Evolutionary conservation across 164 flowering plant species (phyloP), one percentile per base, ranked within the genome.

Genomic region (Echeveria elegans): DNA sequence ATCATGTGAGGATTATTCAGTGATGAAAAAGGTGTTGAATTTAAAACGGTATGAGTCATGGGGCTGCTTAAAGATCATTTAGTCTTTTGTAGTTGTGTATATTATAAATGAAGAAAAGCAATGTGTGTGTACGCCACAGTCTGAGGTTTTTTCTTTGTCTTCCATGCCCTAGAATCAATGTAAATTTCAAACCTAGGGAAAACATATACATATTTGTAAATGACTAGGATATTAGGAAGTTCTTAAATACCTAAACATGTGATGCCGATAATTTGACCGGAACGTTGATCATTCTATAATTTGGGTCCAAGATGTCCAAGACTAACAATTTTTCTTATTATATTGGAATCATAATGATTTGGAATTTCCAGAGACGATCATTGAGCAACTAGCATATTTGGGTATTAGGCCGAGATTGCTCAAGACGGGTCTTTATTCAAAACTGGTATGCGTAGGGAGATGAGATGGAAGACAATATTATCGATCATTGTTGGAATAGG

Each of bases 81-180:
- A 63, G 72, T 24, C 64, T 16, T n/a, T 7, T 23, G 28, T 6
- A 40, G 64, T 21, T 23, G 11, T 52, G 28, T 6, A 64, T 63
- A 59, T 70, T n/a, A n/a, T 73, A 73, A 72, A 66, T 24, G 66
- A 11, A 26, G 66, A 32, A 59, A 64, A 65, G 32, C 24, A 31
- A 63, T 34, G 66, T 63, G 11, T 12, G 40, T 66, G n/a, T n/a
- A n/a, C n/a, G 77, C 69, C 75, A 68, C n/a, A 30, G 48, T 29
- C 68, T 68, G 12, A 53, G 68, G 64, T 70, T 58, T 70, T 72
- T 74, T 73, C 75, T 72, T 59, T 74, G 80, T 74, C 76, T 74
- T 67, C 69, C 65, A 68, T 58, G 62, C 40, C 65, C 45, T 37
- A 74, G 77, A 74, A 77, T 72, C 71, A 74, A 67, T 56, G 61